Evolutionary conservation across 2,329 filamentous ascomycete species (phyloP), one percentile per base, ranked within the genome.

Genomic region (Epichloe baconii): DNA sequence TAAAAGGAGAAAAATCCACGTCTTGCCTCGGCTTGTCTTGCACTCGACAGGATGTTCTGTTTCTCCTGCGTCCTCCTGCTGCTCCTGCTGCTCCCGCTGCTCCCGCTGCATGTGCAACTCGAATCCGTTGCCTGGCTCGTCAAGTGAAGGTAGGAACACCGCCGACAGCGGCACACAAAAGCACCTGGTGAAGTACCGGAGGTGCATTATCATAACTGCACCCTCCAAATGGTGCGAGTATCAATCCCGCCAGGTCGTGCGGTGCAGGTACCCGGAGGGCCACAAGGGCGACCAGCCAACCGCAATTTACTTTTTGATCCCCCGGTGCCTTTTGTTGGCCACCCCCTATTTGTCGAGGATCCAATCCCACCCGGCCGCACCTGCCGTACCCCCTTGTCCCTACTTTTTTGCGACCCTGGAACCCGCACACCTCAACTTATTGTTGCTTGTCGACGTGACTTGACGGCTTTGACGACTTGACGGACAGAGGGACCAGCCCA

Each of bases 231-330:
- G 31, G 31, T 31, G 31, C 10, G 31, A 41, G 19, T 14, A n/a
- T n/a, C 37, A 40, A 26, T 44, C 23, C 36, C 17, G 40, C 11
- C 12, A 36, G 26, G 47, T 43, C 15, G 19, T 19, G 34, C 31
- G 11, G 41, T 15, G 41, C 48, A 37, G 49, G 38, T 31, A 43
- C 44, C 45, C 34, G 26, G 19, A 40, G 26, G 17, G 49, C 43
- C 21, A 35, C 42, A 23, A 34, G 40, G 35, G 38, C 45, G 36
- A 26, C 21, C 7, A 14, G 21, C 11, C n/a, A 42, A 46, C 21
- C 36, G 43, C 19, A 50, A 50, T 50, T 50, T 50, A 42, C 44
- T 47, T 42, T 52, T 48, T 19, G 19, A 14, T 6, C 21, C 35
- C 50, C 44, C 3, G 31, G 14, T 42, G 31, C 44, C 26, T 21